Base-by-base conservation (phyloP, 225 moss, liverwort and hornwort genomes). In the Climacium dendroides region DNA sequence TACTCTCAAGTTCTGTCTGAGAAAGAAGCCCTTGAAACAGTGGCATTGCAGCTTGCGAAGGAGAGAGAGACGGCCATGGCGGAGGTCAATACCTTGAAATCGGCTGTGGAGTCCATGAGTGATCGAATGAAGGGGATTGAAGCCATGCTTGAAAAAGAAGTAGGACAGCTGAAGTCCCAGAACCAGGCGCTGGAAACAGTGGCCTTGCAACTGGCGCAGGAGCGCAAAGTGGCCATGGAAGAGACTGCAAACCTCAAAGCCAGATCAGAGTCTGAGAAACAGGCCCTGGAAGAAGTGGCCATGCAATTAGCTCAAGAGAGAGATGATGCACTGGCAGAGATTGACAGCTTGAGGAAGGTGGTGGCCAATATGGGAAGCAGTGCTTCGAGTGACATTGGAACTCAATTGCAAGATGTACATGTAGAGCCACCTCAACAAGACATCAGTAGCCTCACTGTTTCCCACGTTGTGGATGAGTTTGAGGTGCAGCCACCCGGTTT, bases 161-260 rank as follows among this genome's bases (percentile, higher is more conserved):
- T 98, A 53, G 90, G 94, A 59, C 90, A 89, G 64, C 91, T 98
- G 6, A 95, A 95, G 81, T 87, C 90, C 79, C 96, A 98, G 83
- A 97, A 97, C 89, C 91, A 94, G 74, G 98, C 98, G 7, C 87
- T 98, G 29, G 98, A 98, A 90, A 97, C 96, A 3, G 97, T 98
- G 47, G 94, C 98, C 39, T 87, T 96, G 89, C 98, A 98, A 69
- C 85, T 98, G 34, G 98, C 97, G 61, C 92, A 94, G 61, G 97
- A 97, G 78, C 94, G 96, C 41, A 91, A 97, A 55, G 87, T 91
- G 85, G 97, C 96, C 67, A 79, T 95, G 54, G 85, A 89, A 77
- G 95, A 95, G 90, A 94, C 95, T 5, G 67, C 62, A 16, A 90
- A 67, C 32, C 35, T 93, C 48, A 88, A 87, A 80, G 83, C 81